These are phyloP conservation scores for Pseudoperonospora humuli DNA, from an alignment of 352 stramenopile genomes.

Conservation along the genomic window DNA sequence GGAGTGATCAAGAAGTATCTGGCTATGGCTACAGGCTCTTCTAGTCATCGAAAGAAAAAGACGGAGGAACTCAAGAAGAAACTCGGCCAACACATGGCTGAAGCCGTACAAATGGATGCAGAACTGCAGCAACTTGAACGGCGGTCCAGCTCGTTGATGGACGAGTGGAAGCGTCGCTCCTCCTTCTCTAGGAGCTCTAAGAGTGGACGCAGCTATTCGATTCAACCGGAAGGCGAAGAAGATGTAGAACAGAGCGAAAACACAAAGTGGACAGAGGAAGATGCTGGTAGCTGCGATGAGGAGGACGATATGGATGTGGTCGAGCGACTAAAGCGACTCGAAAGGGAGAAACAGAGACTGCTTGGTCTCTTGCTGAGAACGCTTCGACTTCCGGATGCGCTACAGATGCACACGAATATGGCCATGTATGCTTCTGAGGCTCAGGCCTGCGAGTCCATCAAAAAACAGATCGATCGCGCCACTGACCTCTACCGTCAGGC, in stretches of 20 bases:
- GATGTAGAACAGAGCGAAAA: slow-evolving; percentile 15
- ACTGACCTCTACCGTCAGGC: slow-evolving; percentile 50
- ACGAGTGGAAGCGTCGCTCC: slow-evolving; percentile 36
- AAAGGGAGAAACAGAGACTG: slow-evolving; percentile 55
- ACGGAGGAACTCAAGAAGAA: slow-evolving; percentile 46
- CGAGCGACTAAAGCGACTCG: slow-evolving; percentile 37
- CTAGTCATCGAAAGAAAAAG: slow-evolving; percentile 21
- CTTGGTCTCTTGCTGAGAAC: slow-evolving; percentile 37
- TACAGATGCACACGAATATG: slow-evolving; percentile 66
- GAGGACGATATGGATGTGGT: slow-evolving; percentile 23
- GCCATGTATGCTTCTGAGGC: slow-evolving; percentile 66
- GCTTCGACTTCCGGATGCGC: slow-evolving; percentile 39
- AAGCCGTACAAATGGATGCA: slow-evolving; percentile 39
- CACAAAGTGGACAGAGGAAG: slow-evolving; percentile 1
- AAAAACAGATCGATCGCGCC: slow-evolving; percentile 58
- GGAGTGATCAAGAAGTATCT: slow-evolving; percentile 48
- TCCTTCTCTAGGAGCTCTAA: slow-evolving; percentile 18
- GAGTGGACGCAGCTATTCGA: slow-evolving; percentile 6
- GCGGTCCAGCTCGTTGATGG: slow-evolving; percentile 40
- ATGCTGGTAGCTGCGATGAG: slow-evolving; percentile 14
- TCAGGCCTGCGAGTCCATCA: slow-evolving; percentile 58
- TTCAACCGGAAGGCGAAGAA: slow-evolving; percentile 16
- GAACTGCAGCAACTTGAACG: slow-evolving; percentile 53
- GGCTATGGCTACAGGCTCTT: slow-evolving; percentile 35
- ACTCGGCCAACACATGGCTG: slow-evolving; percentile 46